Conservation (phyloP, 1,284 basidiomycete species). For the Sporisorium scitamineum region DNA sequence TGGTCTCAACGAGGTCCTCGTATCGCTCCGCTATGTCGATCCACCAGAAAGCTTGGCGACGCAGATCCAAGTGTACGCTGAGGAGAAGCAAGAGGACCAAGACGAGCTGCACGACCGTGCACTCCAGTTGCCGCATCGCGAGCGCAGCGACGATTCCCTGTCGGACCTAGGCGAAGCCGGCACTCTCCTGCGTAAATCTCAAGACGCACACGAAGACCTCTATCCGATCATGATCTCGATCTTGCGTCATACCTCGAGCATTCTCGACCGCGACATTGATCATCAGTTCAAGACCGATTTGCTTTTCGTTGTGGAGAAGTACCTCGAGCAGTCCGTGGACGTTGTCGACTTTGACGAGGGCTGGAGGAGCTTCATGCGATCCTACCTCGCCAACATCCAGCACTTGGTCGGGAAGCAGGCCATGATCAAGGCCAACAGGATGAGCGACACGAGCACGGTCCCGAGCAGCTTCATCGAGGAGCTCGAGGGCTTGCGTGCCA, state of each 20-base stretch:
- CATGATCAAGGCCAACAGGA: constrained; percentile 72
- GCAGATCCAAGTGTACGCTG: constrained; percentile 83
- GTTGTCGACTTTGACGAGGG: constrained; percentile 78
- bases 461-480: constrained; percentile 75
- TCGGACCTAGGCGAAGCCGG: constrained; percentile 48
- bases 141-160: constrained; percentile 23
- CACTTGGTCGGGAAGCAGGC: constrained; percentile 78
- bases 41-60: constrained; percentile 80
- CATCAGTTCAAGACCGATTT: constrained; percentile 76
- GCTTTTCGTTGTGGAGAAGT: constrained; percentile 76
- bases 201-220: constrained; percentile 62
- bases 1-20: constrained; percentile 84
- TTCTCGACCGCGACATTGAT: constrained; percentile 76
- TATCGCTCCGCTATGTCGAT: constrained; percentile 80
- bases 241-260: constrained; percentile 73
- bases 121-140: constrained; percentile 26
- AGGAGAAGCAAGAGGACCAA: constrained; percentile 89
- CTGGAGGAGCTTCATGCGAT: constrained; percentile 77
- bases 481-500: constrained; percentile 75
- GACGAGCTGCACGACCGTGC: constrained; percentile 75
- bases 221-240: constrained; percentile 65
- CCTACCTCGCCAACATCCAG: constrained; percentile 76
- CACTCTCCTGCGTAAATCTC: constrained; percentile 33
- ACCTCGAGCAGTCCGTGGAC: constrained; percentile 76
- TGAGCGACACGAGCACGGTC: constrained; percentile 71